Evolutionary conservation across 345 rosid species (phyloP), one percentile per base, ranked within the genome.

Genomic region (Rhizophora apiculata): DNA sequence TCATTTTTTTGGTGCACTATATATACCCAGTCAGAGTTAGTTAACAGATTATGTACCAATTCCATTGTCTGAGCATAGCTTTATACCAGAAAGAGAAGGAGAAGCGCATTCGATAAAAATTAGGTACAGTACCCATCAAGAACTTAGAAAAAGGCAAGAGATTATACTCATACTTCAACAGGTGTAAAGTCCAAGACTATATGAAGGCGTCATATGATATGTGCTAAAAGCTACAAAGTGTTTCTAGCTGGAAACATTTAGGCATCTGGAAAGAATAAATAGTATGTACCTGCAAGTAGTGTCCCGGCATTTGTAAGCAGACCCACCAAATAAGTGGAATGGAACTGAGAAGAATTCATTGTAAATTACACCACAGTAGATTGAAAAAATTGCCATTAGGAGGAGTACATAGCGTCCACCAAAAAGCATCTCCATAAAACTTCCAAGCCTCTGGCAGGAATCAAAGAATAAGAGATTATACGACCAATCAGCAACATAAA

Each of bases 401-500:
- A 94, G 90, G 68, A 94, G 88, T 56, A 87, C 85, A 81, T 94
- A 94, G 68, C 97, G 96, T 53, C 99, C 99, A 9, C 97, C 96
- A 73, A 94, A 94, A 62, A 92, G 84, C 96, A 94, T 87, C 84
- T 92, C 97, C 99, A 94, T 94, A 82, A 94, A 94, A 88, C 99
- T 94, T 79, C 97, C 99, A 52, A 88, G 96, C 89, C 89, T 94
- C 99, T 94, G 86, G 65, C 63, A 80, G 69, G 55, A 69, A 48
- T 66, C 24, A 32, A 51, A 49, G 19, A 29, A 37, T 19, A 58
- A 34, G 29, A 27, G 29, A 58, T 39, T 55, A 30, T 4, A 46
- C 24, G 48, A 46, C 30, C 27, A 18, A 54, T 19, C 21, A 59
- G 20, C 43, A 58, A 27, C 21, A 52, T 15, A 60, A 49, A 60